Evolutionary conservation across 345 rosid species (phyloP).

Genomic region (Eucalyptus tenuipes): DNA sequence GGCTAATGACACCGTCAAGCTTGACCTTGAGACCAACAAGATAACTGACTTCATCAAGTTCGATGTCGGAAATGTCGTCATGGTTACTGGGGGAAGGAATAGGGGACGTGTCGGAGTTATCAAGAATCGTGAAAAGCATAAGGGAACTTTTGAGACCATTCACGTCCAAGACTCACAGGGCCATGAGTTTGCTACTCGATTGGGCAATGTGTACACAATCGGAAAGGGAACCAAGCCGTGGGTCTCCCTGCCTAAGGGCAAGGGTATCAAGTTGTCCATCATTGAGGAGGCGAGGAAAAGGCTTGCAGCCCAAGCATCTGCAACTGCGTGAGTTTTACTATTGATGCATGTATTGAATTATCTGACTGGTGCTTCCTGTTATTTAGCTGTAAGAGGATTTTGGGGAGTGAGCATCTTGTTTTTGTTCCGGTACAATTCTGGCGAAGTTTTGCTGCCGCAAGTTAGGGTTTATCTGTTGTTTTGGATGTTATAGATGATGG

Average conservation of each 20-base stretch:
- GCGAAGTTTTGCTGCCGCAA: neutral
- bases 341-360: neutral
- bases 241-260: constrained; percentile 87
- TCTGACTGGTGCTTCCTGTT: neutral
- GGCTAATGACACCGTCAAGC: constrained; percentile 79
- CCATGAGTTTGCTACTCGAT: constrained; percentile 81
- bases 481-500: neutral
- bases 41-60: constrained; percentile 73
- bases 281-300: constrained; percentile 85
- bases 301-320: constrained; percentile 45
- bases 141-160: constrained; percentile 82
- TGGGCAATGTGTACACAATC: constrained; percentile 63
- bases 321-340: neutral
- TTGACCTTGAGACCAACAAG: constrained; percentile 67
- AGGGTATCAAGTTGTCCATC: constrained; percentile 73
- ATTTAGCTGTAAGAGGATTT: neutral
- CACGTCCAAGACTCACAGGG: constrained; percentile 67
- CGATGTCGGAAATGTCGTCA: constrained; percentile 80
- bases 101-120: constrained; percentile 81
- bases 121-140: constrained; percentile 75
- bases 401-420: neutral
- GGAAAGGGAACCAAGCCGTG: constrained; percentile 83
- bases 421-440: neutral
- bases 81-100: constrained; percentile 92
- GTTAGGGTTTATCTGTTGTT: neutral